Percentiles rank a stretch among this genome's conserved stretches.
These are phyloP conservation scores for Metschnikowia baotianmanensis DNA, from an alignment of 805 yeast genomes.

Conservation along the genomic window DNA sequence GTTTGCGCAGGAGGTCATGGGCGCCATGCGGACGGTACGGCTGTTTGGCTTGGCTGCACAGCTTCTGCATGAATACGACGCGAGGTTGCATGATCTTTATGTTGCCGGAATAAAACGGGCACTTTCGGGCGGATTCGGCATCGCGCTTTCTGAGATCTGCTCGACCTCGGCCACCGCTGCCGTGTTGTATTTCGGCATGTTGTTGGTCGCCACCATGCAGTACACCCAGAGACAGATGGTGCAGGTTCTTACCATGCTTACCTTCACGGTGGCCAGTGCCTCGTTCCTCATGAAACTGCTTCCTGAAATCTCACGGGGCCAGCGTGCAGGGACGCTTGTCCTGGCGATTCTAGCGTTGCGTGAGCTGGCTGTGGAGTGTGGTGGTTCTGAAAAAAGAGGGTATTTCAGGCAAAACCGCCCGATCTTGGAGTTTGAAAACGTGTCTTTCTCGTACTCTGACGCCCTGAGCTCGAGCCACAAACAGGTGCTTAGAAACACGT, in stretches of 20 bases:
- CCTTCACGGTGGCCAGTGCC: slow-evolving; percentile 70
- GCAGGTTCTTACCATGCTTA: slow-evolving; percentile 65
- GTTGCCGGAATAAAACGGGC: slow-evolving; percentile 52
- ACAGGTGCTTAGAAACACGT: slow-evolving; percentile 40
- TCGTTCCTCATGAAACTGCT: slow-evolving; percentile 57
- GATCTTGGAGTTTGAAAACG: slow-evolving; percentile 43
- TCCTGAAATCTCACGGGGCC: slow-evolving; percentile 81
- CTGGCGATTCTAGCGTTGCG: slow-evolving; percentile 37
- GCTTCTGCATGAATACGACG: slow-evolving; percentile 42
- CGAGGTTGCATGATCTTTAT: slow-evolving; percentile 29
- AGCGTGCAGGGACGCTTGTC: slow-evolving; percentile 60
- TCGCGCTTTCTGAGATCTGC: slow-evolving; percentile 54
- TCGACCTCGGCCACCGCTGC: slow-evolving; percentile 64
- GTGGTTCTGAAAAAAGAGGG: slow-evolving; percentile 7
- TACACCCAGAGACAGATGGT: slow-evolving; percentile 60
- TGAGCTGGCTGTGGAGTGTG: slow-evolving; percentile 34
- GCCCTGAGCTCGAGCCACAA: slow-evolving; percentile 19
- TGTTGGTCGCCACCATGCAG: slow-evolving; percentile 55
- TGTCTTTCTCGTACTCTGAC: slow-evolving; percentile 49
- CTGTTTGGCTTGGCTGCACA: slow-evolving; percentile 50
- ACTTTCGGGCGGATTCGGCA: slow-evolving; percentile 61
- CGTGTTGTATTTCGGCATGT: slow-evolving; percentile 76
- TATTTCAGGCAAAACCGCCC: too few species aligned
- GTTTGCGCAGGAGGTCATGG: slow-evolving; percentile 49
- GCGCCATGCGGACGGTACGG: slow-evolving; percentile 62